Evolutionary conservation across 371 early-diverging fungal genomes (phyloP), one percentile per base, ranked within the genome.

Genomic region (Apophysomyces elegans): DNA sequence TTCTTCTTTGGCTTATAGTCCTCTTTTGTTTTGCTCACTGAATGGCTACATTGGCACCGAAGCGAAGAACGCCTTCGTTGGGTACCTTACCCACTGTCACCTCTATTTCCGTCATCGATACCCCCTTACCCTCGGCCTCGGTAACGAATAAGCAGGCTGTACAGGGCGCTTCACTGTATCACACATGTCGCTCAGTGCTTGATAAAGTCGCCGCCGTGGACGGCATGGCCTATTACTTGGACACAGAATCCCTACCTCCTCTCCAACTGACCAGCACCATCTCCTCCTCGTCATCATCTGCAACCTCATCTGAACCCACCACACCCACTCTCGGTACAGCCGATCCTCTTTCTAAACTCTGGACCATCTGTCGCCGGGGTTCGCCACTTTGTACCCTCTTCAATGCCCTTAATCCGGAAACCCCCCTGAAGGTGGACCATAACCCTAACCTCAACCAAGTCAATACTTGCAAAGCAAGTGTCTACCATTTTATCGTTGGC

Each of bases 341-440:
- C 56, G 94, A 96, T 70, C 98, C 97, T 26, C 86, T 96, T 21
- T 86, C 88, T 56, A 87, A 93, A 58, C 84, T 98, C 32, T 97
- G 95, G 95, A 80, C 83, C 45, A 86, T 93, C 46, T 95, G 96
- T 77, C 90, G 96, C 36, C 83, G 92, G 45, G 97, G 97, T 11
- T 84, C 90, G 11, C 91, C 94, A 16, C 86, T 98, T 12, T 93
- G 90, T 65, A 85, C 88, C 7, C 75, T 97, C 8, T 91, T 88
- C 72, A 97, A 96, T 73, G 89, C 90, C 39, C 75, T 91, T 7
- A 64, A 81, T 12, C 91, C 93, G 7, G 57, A 77, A 68, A 74
- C 87, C 70, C 79, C 81, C 21, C 46, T 80, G 65, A 79, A 86
- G 71, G 66, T 82, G 68, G 83, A 83, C 66, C 77, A 74, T 61